Conservation (phyloP, 2,329 filamentous ascomycete species). For the Colletotrichum sp. region DNA sequence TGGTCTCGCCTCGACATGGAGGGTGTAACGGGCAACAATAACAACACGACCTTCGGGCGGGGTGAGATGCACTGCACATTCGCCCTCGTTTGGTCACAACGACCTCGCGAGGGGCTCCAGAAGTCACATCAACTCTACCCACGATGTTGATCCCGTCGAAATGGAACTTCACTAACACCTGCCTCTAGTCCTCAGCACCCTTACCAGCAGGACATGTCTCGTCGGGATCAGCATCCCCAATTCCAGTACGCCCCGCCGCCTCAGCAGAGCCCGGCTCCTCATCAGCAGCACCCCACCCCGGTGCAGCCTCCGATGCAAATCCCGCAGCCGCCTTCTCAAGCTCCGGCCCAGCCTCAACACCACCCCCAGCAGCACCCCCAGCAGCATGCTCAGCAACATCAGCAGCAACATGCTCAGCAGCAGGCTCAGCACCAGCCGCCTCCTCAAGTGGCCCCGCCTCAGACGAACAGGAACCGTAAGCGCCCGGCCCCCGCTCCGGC, state of each 20-base stretch:
- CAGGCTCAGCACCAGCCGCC: conserved; percentile 28
- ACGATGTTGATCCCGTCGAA: background rate
- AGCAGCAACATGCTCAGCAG: background rate
- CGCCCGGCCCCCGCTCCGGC: conserved; percentile 41
- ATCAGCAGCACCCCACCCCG: conserved; percentile 42
- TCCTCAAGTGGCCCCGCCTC: conserved; percentile 33
- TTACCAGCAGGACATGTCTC: conserved; percentile 58
- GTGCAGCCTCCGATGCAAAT: conserved; percentile 50
- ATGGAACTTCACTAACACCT: conserved; percentile 25
- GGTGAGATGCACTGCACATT: background rate
- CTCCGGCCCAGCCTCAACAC: conserved; percentile 32
- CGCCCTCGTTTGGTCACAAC: background rate
- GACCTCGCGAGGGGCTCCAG: background rate
- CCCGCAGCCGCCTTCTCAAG: conserved; percentile 40
- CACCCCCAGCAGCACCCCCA: conserved; percentile 31
- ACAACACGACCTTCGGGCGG: background rate
- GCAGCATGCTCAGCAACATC: conserved; percentile 7
- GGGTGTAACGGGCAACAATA: conserved; percentile 18
- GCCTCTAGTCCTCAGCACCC: conserved; percentile 44
- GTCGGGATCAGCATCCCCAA: conserved; percentile 47
- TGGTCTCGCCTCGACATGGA: background rate
- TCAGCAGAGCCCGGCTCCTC: conserved; percentile 42
- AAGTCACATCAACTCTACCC: background rate
- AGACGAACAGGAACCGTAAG: conserved; percentile 29
- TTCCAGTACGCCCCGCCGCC: conserved; percentile 44